Conservation (phyloP, 2,329 filamentous ascomycete genomes). For the Hypocreales sp. region DNA sequence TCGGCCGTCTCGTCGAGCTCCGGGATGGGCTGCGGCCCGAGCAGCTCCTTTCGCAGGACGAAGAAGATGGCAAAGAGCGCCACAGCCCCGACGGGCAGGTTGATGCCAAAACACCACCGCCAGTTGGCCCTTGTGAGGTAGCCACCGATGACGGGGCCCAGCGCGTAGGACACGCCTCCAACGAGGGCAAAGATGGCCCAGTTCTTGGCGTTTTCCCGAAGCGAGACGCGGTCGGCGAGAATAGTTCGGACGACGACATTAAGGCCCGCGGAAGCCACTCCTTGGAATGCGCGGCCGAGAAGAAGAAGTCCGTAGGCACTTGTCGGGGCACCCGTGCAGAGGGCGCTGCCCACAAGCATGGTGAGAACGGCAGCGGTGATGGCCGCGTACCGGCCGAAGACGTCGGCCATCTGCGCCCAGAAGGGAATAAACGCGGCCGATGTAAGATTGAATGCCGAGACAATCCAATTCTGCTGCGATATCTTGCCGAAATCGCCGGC, state of each 20-base stretch:
- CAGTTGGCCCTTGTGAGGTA: constrained; percentile 39
- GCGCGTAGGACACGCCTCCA: constrained; percentile 41
- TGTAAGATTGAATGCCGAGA: constrained; percentile 52
- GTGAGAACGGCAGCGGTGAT: constrained; percentile 40
- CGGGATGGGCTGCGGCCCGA: constrained; percentile 32
- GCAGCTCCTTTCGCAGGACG: constrained; percentile 41
- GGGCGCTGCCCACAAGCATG: constrained; percentile 43
- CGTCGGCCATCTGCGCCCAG: constrained; percentile 48
- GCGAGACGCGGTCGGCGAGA: constrained; percentile 47
- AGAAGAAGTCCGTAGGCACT: constrained; percentile 42
- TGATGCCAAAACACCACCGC: constrained; percentile 53
- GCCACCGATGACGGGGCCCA: constrained; percentile 47
- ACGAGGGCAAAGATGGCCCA: constrained; percentile 46
- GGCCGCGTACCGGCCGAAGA: constrained; percentile 45
- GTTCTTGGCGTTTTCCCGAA: constrained; percentile 46
- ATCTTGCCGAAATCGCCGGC: constrained; percentile 46
- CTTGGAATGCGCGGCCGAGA: constrained; percentile 47
- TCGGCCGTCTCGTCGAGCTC: constrained; percentile 25
- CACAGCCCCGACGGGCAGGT: constrained; percentile 37
- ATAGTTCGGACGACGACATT: constrained; percentile 46
- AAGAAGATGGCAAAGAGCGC: constrained; percentile 38
- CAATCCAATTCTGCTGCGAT: constrained; percentile 54
- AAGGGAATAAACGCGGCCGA: constrained; percentile 52
- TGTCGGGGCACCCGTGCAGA: constrained; percentile 42
- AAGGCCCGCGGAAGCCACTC: constrained; percentile 44